A percentile compares a stretch with the other conserved stretches of the same genome.
Conservation (phyloP, 805 yeast species). For the Kodamaea jinghongensis region DNA sequence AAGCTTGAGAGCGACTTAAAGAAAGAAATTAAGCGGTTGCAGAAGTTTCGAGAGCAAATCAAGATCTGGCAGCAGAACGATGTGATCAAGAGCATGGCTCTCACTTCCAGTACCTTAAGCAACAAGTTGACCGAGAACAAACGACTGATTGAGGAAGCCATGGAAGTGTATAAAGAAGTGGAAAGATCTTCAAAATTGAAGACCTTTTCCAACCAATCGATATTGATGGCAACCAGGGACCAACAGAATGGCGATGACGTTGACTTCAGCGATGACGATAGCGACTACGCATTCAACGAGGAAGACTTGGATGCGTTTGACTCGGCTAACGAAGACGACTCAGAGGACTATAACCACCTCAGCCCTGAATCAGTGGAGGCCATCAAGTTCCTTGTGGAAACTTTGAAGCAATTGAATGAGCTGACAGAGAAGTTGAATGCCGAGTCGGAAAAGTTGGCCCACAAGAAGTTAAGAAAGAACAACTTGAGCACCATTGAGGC, state of each 20-base stretch:
- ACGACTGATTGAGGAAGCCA: slow-evolving; percentile 42
- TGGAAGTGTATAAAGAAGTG: slow-evolving; percentile 45
- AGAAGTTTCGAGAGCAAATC: slow-evolving; percentile 45
- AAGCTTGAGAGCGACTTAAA: slow-evolving; percentile 44
- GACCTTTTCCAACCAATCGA: slow-evolving; percentile 43
- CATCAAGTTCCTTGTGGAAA: slow-evolving; percentile 29
- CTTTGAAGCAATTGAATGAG: slow-evolving; percentile 29
- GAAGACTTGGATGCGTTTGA: slow-evolving; percentile 12
- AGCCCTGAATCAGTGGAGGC: slow-evolving; percentile 35
- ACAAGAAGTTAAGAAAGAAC: slow-evolving; percentile 39
- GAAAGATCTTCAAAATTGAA: slow-evolving; percentile 43
- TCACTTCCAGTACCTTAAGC: slow-evolving; percentile 12
- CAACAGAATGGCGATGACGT: slow-evolving; percentile 26
- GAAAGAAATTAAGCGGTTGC: slow-evolving; percentile 45
- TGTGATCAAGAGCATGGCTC: slow-evolving; percentile 14
- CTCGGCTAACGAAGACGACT: slow-evolving; percentile 11
- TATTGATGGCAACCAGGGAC: slow-evolving; percentile 41
- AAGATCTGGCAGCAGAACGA: slow-evolving; percentile 43
- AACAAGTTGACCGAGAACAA: slow-evolving; percentile 36
- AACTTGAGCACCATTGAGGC: slow-evolving; percentile 34
- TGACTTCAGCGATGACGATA: slow-evolving; percentile 25
- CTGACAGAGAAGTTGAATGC: slow-evolving; percentile 37
- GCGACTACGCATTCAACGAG: slow-evolving; percentile 12
- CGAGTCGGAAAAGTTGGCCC: slow-evolving; percentile 40
- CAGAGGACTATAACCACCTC: slow-evolving; percentile 17